Evolutionary conservation across 192 early-diverging fungal species (phyloP).

Genomic region (Diversispora epigaea): DNA sequence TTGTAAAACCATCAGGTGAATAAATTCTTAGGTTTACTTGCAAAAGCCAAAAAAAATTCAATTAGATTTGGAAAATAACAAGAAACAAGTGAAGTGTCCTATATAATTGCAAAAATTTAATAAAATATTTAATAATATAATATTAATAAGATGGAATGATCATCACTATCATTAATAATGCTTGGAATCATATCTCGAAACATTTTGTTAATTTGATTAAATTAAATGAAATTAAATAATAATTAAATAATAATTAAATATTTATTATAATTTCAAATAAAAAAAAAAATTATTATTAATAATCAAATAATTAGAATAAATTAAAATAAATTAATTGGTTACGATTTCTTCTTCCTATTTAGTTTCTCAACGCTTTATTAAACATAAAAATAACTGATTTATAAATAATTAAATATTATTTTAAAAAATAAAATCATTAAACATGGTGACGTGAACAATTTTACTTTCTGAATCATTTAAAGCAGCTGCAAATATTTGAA

Average conservation of each 20-base stretch:
- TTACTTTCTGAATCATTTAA: constrained; percentile 83
- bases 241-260: constrained; percentile 7
- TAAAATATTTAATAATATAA: not conserved
- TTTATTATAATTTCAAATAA: not conserved
- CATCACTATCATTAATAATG: constrained; percentile 79
- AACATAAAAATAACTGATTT: not conserved
- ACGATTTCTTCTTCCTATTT: constrained; percentile 68
- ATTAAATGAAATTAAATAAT: too few relatives aligned
- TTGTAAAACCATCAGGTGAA: constrained; percentile 78
- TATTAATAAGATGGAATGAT: constrained; percentile 72
- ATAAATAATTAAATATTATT: constrained; percentile 1
- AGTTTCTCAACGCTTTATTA: constrained; percentile 62
- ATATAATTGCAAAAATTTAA: not conserved
- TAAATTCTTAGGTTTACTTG: constrained; percentile 64
- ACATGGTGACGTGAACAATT: constrained; percentile 74
- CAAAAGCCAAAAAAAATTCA: constrained; percentile 75
- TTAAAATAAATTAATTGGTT: constrained; percentile 15
- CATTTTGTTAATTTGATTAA: too few relatives aligned
- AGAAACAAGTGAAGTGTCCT: constrained; percentile 77
- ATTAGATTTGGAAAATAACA: constrained; percentile 78
- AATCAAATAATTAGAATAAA: not conserved
- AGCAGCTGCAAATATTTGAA: constrained; percentile 73
- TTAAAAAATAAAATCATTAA: constrained; percentile 37
- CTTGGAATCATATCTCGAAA: constrained; percentile 75
- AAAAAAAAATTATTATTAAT: not conserved